Evolutionary conservation across 2,329 filamentous ascomycete species (phyloP).

Genomic region (Botrytis hyacinthi): DNA sequence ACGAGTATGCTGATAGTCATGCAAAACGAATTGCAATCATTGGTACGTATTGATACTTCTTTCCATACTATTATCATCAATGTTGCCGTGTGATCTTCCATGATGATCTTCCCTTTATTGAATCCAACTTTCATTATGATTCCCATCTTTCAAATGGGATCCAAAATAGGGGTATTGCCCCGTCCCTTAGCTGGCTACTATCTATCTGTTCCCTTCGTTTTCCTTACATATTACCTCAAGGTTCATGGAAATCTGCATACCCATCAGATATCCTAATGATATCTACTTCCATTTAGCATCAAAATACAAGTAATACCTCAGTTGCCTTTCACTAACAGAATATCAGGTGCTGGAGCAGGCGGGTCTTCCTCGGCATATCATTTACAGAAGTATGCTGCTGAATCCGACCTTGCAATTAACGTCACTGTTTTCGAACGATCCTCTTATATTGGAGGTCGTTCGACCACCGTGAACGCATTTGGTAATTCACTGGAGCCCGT

Average conservation of each 20-base stretch:
- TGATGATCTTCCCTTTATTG: background rate
- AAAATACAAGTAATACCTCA: background rate
- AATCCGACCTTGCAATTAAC: slow-evolving; percentile 60
- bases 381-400: slow-evolving; percentile 66
- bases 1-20: slow-evolving; percentile 28
- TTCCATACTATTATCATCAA: background rate
- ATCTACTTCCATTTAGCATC: background rate
- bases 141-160: background rate
- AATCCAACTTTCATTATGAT: background rate
- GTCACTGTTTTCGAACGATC: slow-evolving; percentile 87
- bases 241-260: background rate
- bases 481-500: slow-evolving; percentile 65
- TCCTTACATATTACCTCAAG: background rate
- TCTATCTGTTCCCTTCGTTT: background rate
- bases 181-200: background rate
- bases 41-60: slow-evolving; percentile 31
- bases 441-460: slow-evolving; percentile 76
- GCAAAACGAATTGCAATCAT: slow-evolving; percentile 39
- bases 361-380: slow-evolving; percentile 87
- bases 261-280: background rate
- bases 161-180: background rate
- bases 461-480: slow-evolving; percentile 78
- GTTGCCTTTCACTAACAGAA: background rate
- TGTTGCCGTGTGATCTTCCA: background rate
- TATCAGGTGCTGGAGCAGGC: slow-evolving; percentile 78